These are phyloP conservation scores for Penicillium oxalicum DNA, from an alignment of 2,329 filamentous ascomycete species.

Conservation along the genomic window DNA sequence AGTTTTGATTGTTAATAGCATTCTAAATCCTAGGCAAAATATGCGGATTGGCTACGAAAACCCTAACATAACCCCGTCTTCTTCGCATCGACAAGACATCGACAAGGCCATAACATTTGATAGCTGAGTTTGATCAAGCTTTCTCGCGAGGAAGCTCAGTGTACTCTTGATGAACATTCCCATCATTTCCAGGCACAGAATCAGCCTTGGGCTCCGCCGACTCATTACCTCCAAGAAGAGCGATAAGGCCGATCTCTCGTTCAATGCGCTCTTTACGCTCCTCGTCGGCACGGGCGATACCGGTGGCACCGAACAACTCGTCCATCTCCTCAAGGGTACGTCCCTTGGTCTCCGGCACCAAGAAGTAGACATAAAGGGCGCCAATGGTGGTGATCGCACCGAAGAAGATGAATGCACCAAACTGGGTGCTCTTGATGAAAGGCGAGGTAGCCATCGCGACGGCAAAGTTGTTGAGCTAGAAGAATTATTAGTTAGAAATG, in stretches of 20 bases:
- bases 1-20: too few species aligned
- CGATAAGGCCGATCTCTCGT: conserved; percentile 1
- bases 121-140: not conserved
- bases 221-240: not conserved
- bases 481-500: not conserved
- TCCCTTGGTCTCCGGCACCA: conserved; percentile 49
- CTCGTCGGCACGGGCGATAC: conserved; percentile 1
- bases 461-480: conserved; percentile 1
- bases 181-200: not conserved
- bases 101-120: too few species aligned
- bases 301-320: conserved; percentile 2
- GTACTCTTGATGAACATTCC: not conserved
- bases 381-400: conserved; percentile 59
- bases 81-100: too few species aligned
- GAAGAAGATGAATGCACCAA: conserved; percentile 68
- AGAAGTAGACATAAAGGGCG: conserved; percentile 49
- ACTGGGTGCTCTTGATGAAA: conserved; percentile 29
- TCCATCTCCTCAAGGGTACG: conserved; percentile 33
- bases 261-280: conserved; percentile 1
- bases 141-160: not conserved
- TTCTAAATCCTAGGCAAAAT: too few species aligned
- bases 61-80: too few species aligned
- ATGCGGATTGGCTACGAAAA: too few species aligned
- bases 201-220: not conserved
- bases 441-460: conserved; percentile 3